Base-by-base conservation (phyloP, 2,329 filamentous ascomycete genomes). In the Neurospora crassa region DNA sequence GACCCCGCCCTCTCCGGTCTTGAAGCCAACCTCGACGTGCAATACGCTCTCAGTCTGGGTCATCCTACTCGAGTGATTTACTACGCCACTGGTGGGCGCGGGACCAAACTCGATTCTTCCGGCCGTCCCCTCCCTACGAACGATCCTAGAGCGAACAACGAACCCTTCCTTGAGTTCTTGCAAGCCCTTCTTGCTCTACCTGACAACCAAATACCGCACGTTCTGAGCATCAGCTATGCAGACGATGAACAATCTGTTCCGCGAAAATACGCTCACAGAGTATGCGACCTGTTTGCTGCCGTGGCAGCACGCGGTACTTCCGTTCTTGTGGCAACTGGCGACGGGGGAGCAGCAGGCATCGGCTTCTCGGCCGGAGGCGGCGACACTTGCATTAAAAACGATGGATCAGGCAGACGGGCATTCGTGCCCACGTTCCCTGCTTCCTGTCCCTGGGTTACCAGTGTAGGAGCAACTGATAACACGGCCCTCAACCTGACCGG, bases 371-470 rank as follows among this genome's bases (percentile, higher is more conserved):
- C 74, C 24, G 53, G 53, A 0, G 53, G 53, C 14, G 53, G 53
- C 0, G 53, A 63, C 53, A 5, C 1, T 2, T 92, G 89, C 80
- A 80, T 83, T 69, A 84, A 83, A 71, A 89, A 90, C 76, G 88
- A 91, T 71, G 89, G 88, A 29, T 83, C 80, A 63, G 83, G 86
- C 72, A 84, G 82, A 1, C 84, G 84, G 11, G 82, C 84, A 24
- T 88, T 90, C 76, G 81, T 88, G 40, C 84, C 89, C 1, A 85
- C 84, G 5, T 93, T 92, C 79, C 91, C 91, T 0, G 86, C 86
- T 0, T 85, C 86, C 0, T 93, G 91, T 75, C 90, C 90, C 0
- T 92, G 87, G 78, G 86, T 92, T 8, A 92, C 91, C 0, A 81
- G 85, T 2, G 86, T 92, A 1, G 91, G 91, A 7, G 90, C 87